Conservation (phyloP, 495 filamentous ascomycete genomes). For the Hypomontagnella submonticulosa region DNA sequence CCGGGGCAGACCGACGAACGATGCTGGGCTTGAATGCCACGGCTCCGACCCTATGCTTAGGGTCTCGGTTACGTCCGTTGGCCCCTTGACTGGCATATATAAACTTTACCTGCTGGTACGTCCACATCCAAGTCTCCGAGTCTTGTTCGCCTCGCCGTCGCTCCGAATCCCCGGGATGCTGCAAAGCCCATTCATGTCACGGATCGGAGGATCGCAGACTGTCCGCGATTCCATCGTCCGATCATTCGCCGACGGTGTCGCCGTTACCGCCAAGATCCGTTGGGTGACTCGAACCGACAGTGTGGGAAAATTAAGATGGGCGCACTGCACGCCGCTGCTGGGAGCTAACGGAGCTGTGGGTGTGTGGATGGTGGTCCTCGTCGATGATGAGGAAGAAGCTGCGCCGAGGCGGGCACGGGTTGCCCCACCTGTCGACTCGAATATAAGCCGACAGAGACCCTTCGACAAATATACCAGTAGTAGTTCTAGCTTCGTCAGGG, state of each 20-base stretch:
- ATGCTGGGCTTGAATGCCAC: constrained; percentile 16
- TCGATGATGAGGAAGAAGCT: constrained; percentile 58
- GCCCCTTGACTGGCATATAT: constrained; percentile 57
- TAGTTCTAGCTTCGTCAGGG: background rate
- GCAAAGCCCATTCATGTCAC: constrained; percentile 69
- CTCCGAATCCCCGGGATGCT: constrained; percentile 72
- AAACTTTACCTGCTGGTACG: constrained; percentile 71
- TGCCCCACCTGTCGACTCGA: constrained; percentile 42
- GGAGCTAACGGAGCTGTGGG: constrained; percentile 67
- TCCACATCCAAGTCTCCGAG: constrained; percentile 67
- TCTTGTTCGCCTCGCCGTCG: constrained; percentile 73
- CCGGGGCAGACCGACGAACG: constrained; percentile 31
- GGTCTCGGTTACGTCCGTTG: constrained; percentile 27
- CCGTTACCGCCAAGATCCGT: constrained; percentile 69
- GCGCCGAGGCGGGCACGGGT: constrained; percentile 21
- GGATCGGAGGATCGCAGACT: constrained; percentile 65
- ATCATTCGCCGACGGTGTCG: constrained; percentile 65
- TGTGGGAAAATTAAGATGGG: constrained; percentile 64
- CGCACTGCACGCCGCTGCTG: constrained; percentile 70
- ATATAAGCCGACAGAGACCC: constrained; percentile 20
- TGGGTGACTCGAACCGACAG: constrained; percentile 62
- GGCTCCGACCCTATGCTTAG: constrained; percentile 5
- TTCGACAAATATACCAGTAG: constrained; percentile 13
- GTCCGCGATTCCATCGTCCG: constrained; percentile 64
- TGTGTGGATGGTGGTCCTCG: constrained; percentile 74